Evolutionary conservation across 2,329 filamentous ascomycete genomes (phyloP), one percentile per base, ranked within the genome.

Genomic region (Xylariaceae sp.): DNA sequence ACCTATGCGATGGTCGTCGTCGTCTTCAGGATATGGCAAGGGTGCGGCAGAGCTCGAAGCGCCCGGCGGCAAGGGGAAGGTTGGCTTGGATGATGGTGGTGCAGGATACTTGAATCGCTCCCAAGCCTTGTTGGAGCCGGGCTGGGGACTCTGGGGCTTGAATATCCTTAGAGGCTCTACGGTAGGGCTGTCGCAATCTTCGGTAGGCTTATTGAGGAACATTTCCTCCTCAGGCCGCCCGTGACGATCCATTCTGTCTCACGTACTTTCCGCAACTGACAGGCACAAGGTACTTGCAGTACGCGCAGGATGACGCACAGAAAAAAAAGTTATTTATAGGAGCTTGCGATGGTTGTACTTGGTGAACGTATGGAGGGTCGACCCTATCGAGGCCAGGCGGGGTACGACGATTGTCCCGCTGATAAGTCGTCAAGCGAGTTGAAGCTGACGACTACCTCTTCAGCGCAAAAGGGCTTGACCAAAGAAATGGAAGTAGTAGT

Each of bases 91-190:
- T 37, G 72, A 69, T 20, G 75, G 70, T 46, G 80, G 79, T 26
- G 77, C 75, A 52, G 80, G 81, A 67, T 83, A 85, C 67, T 76
- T 78, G 71, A 79, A 81, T 61, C 76, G 74, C 52, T 78, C 77
- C 52, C 70, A 68, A 26, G 66, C 54, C 60, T 65, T 69, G 42
- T 71, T 68, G 55, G 63, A 59, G 45, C 73, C 70, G 52, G 85
- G 85, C 50, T 80, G 80, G 29, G 87, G 83, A 55, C 87, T 89
- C 66, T 86, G 84, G 54, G 88, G 86, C 74, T 96, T 96, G 77
- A 88, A 88, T 72, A 96, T 96, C 69, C 91, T 86, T 74, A 96
- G 75, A 57, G 92, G 92, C 67, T 90, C 90, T 65, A 96, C 84
- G 18, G 89, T 90, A 55, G 91, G 90, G 67, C 90, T 91, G 67